Percentiles rank a stretch among this genome's conserved stretches.
Evolutionary conservation across 495 filamentous ascomycete genomes (phyloP).

Genomic region (Penicillium psychrofluorescens): DNA sequence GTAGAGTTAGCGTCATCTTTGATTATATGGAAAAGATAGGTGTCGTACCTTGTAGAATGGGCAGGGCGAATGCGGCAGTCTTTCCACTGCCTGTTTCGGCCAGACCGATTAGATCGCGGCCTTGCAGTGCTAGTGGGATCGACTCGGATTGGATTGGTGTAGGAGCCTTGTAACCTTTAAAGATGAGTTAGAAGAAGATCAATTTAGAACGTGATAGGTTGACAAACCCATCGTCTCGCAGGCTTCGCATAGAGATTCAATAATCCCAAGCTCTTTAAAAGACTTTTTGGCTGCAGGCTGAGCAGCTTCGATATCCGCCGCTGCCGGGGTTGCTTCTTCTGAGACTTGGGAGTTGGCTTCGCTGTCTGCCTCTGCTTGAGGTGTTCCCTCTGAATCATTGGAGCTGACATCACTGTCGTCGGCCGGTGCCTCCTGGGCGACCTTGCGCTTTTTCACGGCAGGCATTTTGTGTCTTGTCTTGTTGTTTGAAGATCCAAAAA

Average conservation of each 20-base stretch:
- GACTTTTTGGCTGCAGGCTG: slow-evolving; percentile 39
- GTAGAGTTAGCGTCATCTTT: neutral
- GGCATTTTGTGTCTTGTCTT: slow-evolving; percentile 18
- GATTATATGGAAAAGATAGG: neutral
- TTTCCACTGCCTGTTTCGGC: slow-evolving; percentile 95
- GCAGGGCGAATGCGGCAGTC: slow-evolving; percentile 84
- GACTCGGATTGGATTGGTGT: slow-evolving; percentile 72
- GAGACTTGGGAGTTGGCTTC: slow-evolving; percentile 5
- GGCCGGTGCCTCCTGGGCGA: slow-evolving; percentile 11
- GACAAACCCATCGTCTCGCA: slow-evolving; percentile 39
- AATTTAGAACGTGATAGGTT: too few relatives aligned
- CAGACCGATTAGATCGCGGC: slow-evolving; percentile 83
- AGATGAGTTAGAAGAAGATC: too few relatives aligned
- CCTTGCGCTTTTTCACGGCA: slow-evolving; percentile 32
- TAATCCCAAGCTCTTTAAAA: slow-evolving; percentile 82
- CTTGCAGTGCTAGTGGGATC: slow-evolving; percentile 74
- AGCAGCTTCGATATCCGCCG: slow-evolving; percentile 7
- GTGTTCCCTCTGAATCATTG: neutral
- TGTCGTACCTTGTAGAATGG: slow-evolving; percentile 63
- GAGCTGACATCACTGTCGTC: slow-evolving; percentile 12
- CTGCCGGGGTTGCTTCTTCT: neutral
- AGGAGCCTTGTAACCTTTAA: slow-evolving; percentile 72
- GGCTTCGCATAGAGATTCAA: slow-evolving; percentile 80
- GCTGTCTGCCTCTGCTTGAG: neutral
- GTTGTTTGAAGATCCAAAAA: slow-evolving; percentile 7